Conservation (phyloP, 345 rosid genomes). For the Populus deltoides region DNA sequence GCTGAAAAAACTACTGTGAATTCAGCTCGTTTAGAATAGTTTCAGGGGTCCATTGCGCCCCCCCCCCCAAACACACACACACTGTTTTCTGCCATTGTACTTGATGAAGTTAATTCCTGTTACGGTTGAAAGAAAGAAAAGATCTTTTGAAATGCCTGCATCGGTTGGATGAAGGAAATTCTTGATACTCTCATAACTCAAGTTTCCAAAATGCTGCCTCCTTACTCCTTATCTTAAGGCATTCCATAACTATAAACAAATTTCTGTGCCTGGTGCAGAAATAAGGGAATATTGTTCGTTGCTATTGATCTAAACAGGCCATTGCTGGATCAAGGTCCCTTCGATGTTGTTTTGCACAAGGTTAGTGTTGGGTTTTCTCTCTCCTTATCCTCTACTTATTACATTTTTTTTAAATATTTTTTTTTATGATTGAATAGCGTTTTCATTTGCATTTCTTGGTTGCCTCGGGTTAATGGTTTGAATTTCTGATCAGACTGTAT, state of each 20-base stretch:
- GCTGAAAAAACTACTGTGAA: no score
- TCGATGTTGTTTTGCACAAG: constrained; percentile 89
- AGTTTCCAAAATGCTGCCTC: constrained; percentile 21
- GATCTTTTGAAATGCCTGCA: constrained; percentile 2
- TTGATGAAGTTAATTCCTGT: not conserved
- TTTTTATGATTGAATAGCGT: not conserved
- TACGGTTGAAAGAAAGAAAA: not conserved
- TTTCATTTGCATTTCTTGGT: not conserved
- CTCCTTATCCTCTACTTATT: not conserved
- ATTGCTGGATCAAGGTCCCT: constrained; percentile 88
- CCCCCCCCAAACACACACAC: no score
- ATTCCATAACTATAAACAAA: constrained; percentile 2
- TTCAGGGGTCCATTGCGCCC: no score
- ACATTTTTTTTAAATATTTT: not conserved
- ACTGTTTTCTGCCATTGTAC: not conserved
- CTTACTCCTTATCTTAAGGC: constrained; percentile 9
- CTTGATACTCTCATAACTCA: constrained; percentile 14
- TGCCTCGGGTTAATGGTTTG: not conserved
- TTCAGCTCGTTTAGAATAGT: no score
- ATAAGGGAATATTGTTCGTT: constrained; percentile 69
- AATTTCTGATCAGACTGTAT: constrained; percentile 11
- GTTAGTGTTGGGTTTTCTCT: constrained; percentile 36
- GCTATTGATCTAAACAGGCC: constrained; percentile 68
- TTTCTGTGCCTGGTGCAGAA: constrained; percentile 47
- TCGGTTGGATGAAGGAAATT: constrained; percentile 7